Evolutionary conservation across 495 filamentous ascomycete species (phyloP), one percentile per base, ranked within the genome.

Genomic region (Baudoinia panamericana): DNA sequence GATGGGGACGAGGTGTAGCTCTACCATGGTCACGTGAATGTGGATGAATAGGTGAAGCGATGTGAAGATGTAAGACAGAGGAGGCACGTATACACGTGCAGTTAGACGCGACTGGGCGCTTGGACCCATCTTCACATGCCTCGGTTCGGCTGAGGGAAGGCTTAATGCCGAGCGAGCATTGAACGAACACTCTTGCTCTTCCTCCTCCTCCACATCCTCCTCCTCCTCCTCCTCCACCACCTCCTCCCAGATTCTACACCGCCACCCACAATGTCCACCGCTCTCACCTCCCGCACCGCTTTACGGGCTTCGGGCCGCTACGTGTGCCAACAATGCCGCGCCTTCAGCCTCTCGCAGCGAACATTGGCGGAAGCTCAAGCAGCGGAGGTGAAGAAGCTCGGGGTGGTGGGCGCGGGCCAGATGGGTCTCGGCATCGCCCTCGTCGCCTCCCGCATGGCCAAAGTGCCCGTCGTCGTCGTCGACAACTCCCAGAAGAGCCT

Each of bases 361-460:
- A 16, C 63, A 29, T 51, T 64, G 23, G 57, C 58, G 22, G 63
- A 36, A 20, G 56, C 50, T 4, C 37, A 52, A 35, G 75, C 76
- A 52, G 72, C 75, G 51, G 77, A 86, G 63, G 82, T 96, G 31
- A 92, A 87, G 64, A 78, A 74, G 39, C 64, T 97, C 15, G 90
- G 90, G 42, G 92, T 99, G 22, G 65, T 99, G 51, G 92, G 92
- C 43, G 90, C 88, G 33, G 92, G 92, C 13, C 92, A 65, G 44
- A 61, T 43, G 90, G 90, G 92, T 45, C 68, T 99, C 36, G 92
- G 92, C 36, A 96, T 99, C 57, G 92, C 90, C 11, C 71, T 99
- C 19, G 90, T 96, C 15, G 92, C 92, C 34, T 84, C 90, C 30
- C 76, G 80, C 44, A 86, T 71, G 63, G 88, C 85, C 20, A 60